phyloP scores from a whole-genome alignment of 345 rosid species.

The Aethionema arabicum region DNA sequence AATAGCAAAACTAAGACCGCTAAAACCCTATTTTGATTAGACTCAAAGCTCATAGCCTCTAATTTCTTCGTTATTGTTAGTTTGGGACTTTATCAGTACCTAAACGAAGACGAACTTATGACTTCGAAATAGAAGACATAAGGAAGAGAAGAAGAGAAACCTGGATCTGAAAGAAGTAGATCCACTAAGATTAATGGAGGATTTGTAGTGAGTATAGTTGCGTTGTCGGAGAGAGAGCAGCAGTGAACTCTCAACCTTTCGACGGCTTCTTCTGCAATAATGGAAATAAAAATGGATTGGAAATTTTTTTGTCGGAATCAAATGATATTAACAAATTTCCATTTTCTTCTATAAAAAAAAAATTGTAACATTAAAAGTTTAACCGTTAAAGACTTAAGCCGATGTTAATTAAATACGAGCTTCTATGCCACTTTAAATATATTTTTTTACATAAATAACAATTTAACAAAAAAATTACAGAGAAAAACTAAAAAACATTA shows the following conservation, averaged over 20 bases:
- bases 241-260: constrained; percentile 28
- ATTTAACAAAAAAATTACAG: too few species aligned
- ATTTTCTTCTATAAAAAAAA: not conserved
- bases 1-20: not conserved
- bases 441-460: too few species aligned
- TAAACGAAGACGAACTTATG: constrained; percentile 25
- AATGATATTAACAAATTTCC: not conserved
- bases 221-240: constrained; percentile 22
- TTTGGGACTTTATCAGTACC: constrained; percentile 20
- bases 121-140: not conserved
- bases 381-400: not conserved
- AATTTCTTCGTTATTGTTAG: not conserved
- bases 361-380: not conserved
- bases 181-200: constrained; percentile 16
- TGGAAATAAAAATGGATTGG: constrained; percentile 26
- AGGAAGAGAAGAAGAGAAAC: constrained; percentile 40
- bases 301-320: constrained; percentile 1
- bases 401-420: too few species aligned
- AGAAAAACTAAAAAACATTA: too few species aligned
- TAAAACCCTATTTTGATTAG: constrained; percentile 19
- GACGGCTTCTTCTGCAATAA: constrained; percentile 31
- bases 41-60: constrained; percentile 21
- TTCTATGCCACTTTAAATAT: too few species aligned
- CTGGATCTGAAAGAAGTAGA: constrained; percentile 51
- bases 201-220: constrained; percentile 24